Evolutionary conservation across 106 monocot species (phyloP).

Genomic region (Cymbidium sinense): DNA sequence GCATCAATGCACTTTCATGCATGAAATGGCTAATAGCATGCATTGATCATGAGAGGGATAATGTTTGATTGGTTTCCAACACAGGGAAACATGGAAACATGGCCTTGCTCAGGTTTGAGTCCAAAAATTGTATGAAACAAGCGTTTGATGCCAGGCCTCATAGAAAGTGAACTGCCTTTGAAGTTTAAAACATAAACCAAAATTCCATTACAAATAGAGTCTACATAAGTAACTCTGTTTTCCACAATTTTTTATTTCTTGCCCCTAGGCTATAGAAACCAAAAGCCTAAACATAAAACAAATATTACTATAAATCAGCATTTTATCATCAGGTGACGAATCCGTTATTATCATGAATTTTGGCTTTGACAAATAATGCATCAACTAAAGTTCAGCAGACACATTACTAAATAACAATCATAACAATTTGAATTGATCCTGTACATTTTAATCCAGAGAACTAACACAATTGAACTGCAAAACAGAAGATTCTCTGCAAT

Average conservation of each 20-base stretch:
- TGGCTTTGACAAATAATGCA: not conserved
- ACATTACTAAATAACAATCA: not conserved
- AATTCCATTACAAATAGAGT: not conserved
- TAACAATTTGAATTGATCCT: not conserved
- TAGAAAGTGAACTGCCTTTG: not conserved
- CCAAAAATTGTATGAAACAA: not conserved
- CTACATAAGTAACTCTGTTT: not conserved
- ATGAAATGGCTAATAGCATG: not conserved
- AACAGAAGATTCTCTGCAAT: not conserved
- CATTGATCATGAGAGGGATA: not conserved
- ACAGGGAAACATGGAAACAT: not conserved
- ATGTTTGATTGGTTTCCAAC: not conserved
- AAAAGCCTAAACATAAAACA: not conserved
- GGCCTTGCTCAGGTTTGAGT: not conserved
- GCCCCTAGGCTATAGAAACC: not conserved
- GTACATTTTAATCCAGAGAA: not conserved
- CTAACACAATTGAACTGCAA: not conserved
- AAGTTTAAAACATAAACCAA: not conserved
- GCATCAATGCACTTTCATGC: not conserved
- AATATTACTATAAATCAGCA: not conserved
- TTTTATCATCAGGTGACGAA: not conserved
- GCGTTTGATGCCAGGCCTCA: not conserved
- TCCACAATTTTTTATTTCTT: not conserved
- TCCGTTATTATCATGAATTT: not conserved
- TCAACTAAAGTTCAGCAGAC: not conserved